Conservation (phyloP, 2,329 filamentous ascomycete genomes). For the Fusarium humuli region DNA sequence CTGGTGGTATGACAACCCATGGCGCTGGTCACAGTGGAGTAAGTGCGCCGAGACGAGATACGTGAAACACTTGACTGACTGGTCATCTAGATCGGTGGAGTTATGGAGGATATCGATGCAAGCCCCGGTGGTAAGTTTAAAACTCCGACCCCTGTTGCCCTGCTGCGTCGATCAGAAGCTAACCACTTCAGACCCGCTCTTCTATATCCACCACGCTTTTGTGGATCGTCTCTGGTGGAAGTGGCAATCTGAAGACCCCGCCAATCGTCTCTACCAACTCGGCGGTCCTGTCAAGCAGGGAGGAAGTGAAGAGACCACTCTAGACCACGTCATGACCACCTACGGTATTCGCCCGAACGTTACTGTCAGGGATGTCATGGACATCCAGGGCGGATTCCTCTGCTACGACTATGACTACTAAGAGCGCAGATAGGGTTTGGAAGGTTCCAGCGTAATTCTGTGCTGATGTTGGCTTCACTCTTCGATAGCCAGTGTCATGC, state of each 20-base stretch:
- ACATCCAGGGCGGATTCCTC: background rate
- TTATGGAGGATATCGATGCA: background rate
- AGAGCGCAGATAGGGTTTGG: rapidly evolving
- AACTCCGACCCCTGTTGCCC: background rate
- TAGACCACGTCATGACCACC: background rate
- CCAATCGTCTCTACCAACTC: background rate
- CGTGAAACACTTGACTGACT: background rate
- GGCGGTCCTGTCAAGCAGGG: background rate
- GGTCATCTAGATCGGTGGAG: background rate
- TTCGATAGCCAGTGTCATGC: too few species aligned
- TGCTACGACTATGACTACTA: background rate
- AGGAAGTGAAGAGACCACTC: background rate
- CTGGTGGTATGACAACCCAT: background rate
- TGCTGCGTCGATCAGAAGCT: background rate
- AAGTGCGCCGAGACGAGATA: background rate
- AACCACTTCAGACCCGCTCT: background rate
- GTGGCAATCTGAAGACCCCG: background rate
- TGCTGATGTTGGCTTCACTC: background rate
- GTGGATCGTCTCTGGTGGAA: background rate
- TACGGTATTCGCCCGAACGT: background rate
- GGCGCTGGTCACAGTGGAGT: background rate
- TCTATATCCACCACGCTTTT: background rate
- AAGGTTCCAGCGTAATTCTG: background rate
- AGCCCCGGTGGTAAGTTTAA: background rate
- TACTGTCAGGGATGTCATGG: background rate